Percentiles rank a stretch among this genome's conserved stretches.
Evolutionary conservation across 169 alveolate genomes (phyloP).

Genomic region (Blepharisma undulans): DNA sequence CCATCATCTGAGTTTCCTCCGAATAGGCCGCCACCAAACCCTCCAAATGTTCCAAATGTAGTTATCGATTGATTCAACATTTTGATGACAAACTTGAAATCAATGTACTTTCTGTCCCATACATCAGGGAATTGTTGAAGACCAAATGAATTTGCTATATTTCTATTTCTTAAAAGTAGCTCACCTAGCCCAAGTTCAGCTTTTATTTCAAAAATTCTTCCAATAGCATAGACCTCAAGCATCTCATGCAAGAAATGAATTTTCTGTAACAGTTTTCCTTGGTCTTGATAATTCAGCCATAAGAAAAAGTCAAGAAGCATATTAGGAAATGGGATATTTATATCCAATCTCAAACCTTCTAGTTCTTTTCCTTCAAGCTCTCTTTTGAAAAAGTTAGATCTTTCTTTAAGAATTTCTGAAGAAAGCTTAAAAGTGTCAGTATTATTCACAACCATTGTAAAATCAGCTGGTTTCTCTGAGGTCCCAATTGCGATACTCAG

Average conservation of each 20-base stretch:
- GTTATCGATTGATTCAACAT: not conserved
- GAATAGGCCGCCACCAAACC: not conserved
- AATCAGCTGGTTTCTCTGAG: not conserved
- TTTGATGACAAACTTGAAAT: not conserved
- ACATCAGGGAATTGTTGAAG: not conserved
- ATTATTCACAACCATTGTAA: not conserved
- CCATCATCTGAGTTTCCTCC: not conserved
- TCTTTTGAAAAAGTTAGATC: not conserved
- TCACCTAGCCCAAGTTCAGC: not conserved
- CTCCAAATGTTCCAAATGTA: not conserved
- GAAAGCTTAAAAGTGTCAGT: not conserved
- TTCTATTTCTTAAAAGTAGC: not conserved
- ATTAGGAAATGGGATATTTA: not conserved
- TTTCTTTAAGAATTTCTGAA: not conserved
- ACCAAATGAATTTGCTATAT: not conserved
- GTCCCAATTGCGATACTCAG: not conserved
- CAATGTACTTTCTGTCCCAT: not conserved
- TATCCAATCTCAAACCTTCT: not conserved
- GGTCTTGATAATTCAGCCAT: not conserved
- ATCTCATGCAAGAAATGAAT: not conserved
- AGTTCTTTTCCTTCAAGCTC: not conserved
- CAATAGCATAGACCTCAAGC: not conserved
- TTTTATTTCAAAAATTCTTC: not conserved
- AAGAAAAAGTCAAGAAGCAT: not conserved
- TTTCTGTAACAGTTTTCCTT: not conserved